Conservation (phyloP, 2,329 filamentous ascomycete species). For the Epichloe bromicola region DNA sequence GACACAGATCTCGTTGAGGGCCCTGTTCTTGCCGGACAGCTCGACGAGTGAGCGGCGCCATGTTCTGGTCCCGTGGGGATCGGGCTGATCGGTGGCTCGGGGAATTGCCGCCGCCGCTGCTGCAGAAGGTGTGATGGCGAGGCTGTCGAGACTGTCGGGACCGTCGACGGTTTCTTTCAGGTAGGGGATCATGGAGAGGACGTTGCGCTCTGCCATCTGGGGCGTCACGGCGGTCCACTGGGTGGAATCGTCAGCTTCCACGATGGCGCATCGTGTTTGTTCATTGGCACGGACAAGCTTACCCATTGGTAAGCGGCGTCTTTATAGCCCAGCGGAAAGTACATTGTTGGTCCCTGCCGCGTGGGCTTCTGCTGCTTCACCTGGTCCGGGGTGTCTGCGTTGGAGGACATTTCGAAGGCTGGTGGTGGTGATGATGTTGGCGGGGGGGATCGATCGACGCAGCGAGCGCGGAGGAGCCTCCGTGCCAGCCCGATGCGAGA, state of each 20-base stretch:
- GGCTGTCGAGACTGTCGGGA: constrained; percentile 19
- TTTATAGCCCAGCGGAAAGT: constrained; percentile 83
- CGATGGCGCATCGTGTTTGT: neutral
- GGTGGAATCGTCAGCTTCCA: neutral
- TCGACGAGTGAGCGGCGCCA: constrained; percentile 81
- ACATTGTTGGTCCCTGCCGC: constrained; percentile 20
- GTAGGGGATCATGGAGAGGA: constrained; percentile 76
- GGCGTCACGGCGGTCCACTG: constrained; percentile 82
- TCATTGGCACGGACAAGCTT: constrained; percentile 16
- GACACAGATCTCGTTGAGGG: constrained; percentile 85
- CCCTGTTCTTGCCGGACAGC: constrained; percentile 73
- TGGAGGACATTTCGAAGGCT: constrained; percentile 19
- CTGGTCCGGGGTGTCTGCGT: constrained; percentile 14
- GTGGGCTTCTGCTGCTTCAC: constrained; percentile 14
- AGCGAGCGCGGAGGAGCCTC: too few species aligned
- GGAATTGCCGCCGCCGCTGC: neutral
- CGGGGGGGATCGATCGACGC: too few species aligned
- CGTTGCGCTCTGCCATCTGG: constrained; percentile 71
- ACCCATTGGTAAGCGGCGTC: constrained; percentile 89
- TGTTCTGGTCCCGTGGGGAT: constrained; percentile 72
- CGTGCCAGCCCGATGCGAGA: too few species aligned
- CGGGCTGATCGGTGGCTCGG: constrained; percentile 34
- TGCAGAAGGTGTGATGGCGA: too few species aligned
- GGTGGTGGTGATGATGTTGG: too few species aligned
- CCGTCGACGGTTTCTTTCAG: constrained; percentile 63